Percentiles rank a stretch among this genome's conserved stretches.
Evolutionary conservation across 2,329 filamentous ascomycete species (phyloP).

Genomic region (Pezicula radicicola): DNA sequence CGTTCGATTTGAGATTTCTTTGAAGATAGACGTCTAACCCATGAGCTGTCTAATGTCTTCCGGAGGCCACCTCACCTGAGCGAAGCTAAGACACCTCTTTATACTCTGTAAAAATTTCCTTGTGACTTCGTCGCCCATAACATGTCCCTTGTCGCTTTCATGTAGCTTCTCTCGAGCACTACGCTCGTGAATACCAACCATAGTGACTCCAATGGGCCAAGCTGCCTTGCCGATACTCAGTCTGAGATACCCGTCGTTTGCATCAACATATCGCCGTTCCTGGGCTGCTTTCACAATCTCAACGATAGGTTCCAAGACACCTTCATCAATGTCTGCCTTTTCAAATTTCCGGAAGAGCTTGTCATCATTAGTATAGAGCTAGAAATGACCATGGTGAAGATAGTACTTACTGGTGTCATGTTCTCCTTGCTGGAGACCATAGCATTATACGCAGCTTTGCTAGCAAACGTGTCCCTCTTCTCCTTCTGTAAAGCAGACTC

Average conservation of each 20-base stretch:
- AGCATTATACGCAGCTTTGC: conserved; percentile 76
- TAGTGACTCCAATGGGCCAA: conserved; percentile 98
- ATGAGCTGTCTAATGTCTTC: conserved; percentile 91
- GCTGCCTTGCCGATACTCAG: conserved; percentile 95
- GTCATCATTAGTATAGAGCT: conserved; percentile 8
- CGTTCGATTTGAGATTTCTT: neutral
- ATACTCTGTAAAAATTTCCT: conserved; percentile 97
- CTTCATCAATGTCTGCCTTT: conserved; percentile 72
- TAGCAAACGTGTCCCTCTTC: conserved; percentile 64
- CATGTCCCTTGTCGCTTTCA: conserved; percentile 83
- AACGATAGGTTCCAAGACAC: conserved; percentile 76
- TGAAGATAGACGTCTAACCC: conserved; percentile 46
- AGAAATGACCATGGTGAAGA: neutral
- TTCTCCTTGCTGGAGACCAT: conserved; percentile 88
- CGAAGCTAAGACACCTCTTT: conserved; percentile 93
- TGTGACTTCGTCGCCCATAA: conserved; percentile 95
- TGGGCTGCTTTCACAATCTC: conserved; percentile 93
- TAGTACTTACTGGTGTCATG: conserved; percentile 64
- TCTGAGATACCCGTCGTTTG: conserved; percentile 90
- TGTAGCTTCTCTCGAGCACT: conserved; percentile 94
- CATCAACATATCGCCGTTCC: conserved; percentile 88
- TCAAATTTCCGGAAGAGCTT: conserved; percentile 86
- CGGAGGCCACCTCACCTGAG: conserved; percentile 94
- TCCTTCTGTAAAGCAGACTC: conserved; percentile 71
- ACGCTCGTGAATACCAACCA: conserved; percentile 99